A percentile compares a stretch with the other conserved stretches of the same genome.
phyloP scores from a whole-genome alignment of 1,139 yeast genomes.

The Debaryomycetaceae sp. region DNA sequence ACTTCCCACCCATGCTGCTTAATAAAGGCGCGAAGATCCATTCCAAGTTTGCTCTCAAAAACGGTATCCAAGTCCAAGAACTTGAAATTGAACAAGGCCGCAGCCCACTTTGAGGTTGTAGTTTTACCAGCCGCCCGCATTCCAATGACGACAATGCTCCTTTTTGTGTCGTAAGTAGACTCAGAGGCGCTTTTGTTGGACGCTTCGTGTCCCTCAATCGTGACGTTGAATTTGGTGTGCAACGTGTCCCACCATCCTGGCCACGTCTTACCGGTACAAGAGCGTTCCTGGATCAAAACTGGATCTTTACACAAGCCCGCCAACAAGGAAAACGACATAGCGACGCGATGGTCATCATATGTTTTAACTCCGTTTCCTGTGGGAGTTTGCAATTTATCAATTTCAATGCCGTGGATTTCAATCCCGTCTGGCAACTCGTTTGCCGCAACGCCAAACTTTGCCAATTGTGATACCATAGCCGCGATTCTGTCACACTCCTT shows the following conservation, averaged over 20 bases:
- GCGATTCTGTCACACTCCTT: slow-evolving; percentile 94
- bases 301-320: slow-evolving; percentile 50
- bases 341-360: slow-evolving; percentile 96
- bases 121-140: slow-evolving; percentile 99
- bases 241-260: slow-evolving; percentile 99
- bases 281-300: slow-evolving; percentile 72
- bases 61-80: slow-evolving; percentile 69
- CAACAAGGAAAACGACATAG: slow-evolving; percentile 89
- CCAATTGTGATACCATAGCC: slow-evolving; percentile 85
- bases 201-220: slow-evolving; percentile 58
- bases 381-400: slow-evolving; percentile 40
- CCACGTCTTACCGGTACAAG: slow-evolving; percentile 97
- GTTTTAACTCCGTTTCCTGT: slow-evolving; percentile 49
- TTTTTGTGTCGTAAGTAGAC: slow-evolving; percentile 9
- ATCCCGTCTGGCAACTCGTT: slow-evolving; percentile 88
- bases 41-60: slow-evolving; percentile 46
- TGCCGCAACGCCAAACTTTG: slow-evolving; percentile 81
- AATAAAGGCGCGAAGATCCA: slow-evolving; percentile 58
- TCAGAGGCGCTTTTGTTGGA: slow-evolving; percentile 1
- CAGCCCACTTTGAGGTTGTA: slow-evolving; percentile 74
- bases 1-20: slow-evolving; percentile 73
- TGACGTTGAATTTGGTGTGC: slow-evolving; percentile 54
- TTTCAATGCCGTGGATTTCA: slow-evolving; percentile 60
- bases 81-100: slow-evolving; percentile 59
- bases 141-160: slow-evolving; percentile 76